Percentiles rank a stretch among this genome's conserved stretches.
These are phyloP conservation scores for Pichia rugopelliculosa DNA, from an alignment of 805 yeast species.

Conservation along the genomic window DNA sequence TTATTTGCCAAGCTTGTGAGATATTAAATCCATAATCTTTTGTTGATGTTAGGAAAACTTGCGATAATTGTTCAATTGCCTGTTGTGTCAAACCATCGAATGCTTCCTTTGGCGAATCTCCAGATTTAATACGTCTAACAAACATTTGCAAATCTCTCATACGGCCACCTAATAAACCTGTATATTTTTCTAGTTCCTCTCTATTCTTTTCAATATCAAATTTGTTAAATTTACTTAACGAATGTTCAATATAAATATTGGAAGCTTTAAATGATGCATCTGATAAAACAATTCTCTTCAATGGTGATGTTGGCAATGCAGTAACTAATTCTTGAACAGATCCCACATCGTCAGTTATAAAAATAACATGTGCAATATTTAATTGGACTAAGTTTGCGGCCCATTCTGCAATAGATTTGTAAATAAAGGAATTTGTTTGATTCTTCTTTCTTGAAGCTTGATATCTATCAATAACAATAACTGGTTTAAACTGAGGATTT, in stretches of 20 bases:
- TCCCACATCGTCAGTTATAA: constrained; percentile 80
- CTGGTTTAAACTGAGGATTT: constrained; percentile 81
- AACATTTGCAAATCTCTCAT: constrained; percentile 90
- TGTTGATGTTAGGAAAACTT: constrained; percentile 49
- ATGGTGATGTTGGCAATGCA: constrained; percentile 81
- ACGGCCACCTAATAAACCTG: constrained; percentile 86
- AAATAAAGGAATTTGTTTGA: constrained; percentile 54
- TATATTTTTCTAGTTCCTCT: constrained; percentile 42
- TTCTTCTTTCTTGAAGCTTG: constrained; percentile 47
- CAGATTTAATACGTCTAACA: constrained; percentile 78
- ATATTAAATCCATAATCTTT: constrained; percentile 45
- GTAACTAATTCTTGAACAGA: constrained; percentile 58
- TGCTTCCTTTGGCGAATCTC: constrained; percentile 77
- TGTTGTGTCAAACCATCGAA: constrained; percentile 72
- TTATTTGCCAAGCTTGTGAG: constrained; percentile 84
- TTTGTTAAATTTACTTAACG: constrained; percentile 26
- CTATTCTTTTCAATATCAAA: constrained; percentile 20
- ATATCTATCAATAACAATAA: constrained; percentile 74
- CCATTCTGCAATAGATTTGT: constrained; percentile 80
- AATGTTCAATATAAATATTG: constrained; percentile 56
- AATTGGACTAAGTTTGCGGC: constrained; percentile 67
- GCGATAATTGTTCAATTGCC: constrained; percentile 82
- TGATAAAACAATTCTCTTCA: constrained; percentile 62
- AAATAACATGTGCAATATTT: constrained; percentile 84
- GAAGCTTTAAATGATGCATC: constrained; percentile 78